Conservation (phyloP, 2,329 filamentous ascomycete genomes). For the Colletotrichum chlorophyti region DNA sequence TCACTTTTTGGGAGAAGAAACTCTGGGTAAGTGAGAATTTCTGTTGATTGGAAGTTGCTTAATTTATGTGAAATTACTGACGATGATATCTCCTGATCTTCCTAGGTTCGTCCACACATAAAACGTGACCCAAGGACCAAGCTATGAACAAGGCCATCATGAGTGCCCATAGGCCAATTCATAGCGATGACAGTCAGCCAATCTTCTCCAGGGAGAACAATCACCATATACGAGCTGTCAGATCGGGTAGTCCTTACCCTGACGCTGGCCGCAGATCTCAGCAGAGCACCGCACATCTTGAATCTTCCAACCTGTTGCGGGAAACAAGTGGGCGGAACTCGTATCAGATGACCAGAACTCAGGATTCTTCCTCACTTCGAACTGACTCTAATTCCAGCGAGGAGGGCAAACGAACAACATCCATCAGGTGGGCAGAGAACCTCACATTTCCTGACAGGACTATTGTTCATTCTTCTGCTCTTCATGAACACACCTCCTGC, state of each 20-base stretch:
- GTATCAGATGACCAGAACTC: neutral
- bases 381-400: neutral
- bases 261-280: neutral
- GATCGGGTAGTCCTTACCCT: conserved; percentile 1
- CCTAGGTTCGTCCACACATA: no score
- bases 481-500: neutral
- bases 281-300: neutral
- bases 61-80: no score
- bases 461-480: neutral
- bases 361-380: neutral
- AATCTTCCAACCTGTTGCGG: neutral
- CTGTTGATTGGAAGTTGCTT: no score
- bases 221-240: neutral
- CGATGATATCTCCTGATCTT: no score
- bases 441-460: conserved; percentile 12
- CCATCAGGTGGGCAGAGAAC: conserved; percentile 15
- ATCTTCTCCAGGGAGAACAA: neutral
- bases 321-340: no score
- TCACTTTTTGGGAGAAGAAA: accelerated
- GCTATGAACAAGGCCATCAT: no score
- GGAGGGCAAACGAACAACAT: neutral
- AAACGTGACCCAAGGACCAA: no score
- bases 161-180: neutral
- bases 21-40: no score
- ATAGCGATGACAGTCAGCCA: neutral